phyloP scores from a whole-genome alignment of 2,329 filamentous ascomycete species.

The Verticillium longisporum region DNA sequence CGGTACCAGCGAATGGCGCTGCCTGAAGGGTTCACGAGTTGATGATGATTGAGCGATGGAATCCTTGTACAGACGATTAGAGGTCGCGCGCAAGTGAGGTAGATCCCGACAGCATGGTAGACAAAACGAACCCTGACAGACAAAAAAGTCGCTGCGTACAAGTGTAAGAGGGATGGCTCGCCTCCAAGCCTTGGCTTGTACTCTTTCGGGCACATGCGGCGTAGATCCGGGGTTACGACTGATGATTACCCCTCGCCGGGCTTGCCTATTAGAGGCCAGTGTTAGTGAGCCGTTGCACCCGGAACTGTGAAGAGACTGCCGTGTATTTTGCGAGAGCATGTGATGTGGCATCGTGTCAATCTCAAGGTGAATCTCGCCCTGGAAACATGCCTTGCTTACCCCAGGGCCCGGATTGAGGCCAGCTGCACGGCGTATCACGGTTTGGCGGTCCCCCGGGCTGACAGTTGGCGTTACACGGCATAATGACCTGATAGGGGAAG shows the following conservation, averaged over 20 bases:
- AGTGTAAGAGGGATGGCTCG: neutral
- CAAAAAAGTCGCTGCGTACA: neutral
- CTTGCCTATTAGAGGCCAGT: neutral
- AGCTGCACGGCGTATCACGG: neutral
- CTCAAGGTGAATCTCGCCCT: neutral
- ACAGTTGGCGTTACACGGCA: neutral
- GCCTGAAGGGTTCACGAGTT: neutral
- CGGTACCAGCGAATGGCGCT: neutral
- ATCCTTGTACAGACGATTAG: neutral
- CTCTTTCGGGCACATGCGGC: neutral
- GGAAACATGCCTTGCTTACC: neutral
- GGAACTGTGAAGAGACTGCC: neutral
- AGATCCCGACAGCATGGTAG: neutral
- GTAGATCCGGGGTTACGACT: neutral
- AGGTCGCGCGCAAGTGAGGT: neutral
- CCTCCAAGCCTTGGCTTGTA: neutral
- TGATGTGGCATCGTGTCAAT: neutral
- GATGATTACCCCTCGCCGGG: neutral
- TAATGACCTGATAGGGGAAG: neutral
- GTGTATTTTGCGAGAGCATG: neutral
- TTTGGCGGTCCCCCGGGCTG: neutral
- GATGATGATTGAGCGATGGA: slow-evolving; percentile 1
- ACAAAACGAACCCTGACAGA: neutral
- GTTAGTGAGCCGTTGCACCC: neutral
- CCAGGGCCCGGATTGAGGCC: neutral